These are phyloP conservation scores for Datisca glomerata DNA, from an alignment of 306 rosid species.

Conservation along the genomic window DNA sequence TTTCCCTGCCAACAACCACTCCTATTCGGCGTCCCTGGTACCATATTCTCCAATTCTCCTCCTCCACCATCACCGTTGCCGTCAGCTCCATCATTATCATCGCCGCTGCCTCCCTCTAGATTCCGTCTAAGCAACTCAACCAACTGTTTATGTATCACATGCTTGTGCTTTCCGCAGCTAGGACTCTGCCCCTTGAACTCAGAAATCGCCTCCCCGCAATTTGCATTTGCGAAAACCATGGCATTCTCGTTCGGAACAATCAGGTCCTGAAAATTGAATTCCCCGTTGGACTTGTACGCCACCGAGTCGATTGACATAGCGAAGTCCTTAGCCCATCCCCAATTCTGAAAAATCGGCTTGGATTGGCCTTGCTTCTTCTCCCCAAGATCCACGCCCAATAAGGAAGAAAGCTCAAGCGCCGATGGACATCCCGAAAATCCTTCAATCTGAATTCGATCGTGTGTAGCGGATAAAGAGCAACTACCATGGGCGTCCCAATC, in stretches of 20 bases:
- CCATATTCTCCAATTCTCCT: constrained; percentile 15
- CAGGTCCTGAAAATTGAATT: constrained; percentile 24
- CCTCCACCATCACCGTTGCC: constrained; percentile 8
- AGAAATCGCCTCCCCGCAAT: constrained; percentile 1
- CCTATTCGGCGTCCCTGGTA: constrained; percentile 14
- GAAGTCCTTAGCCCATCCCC: constrained; percentile 11
- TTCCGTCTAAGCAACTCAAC: constrained; percentile 40
- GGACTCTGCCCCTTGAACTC: constrained; percentile 16
- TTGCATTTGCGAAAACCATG: constrained; percentile 1
- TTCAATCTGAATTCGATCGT: constrained; percentile 28
- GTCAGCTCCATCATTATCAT: constrained; percentile 2
- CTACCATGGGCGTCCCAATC: constrained; percentile 48
- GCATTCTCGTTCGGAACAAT: constrained; percentile 32
- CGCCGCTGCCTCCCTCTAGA: constrained; percentile 1
- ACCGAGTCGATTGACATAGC: constrained; percentile 14
- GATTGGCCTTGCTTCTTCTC: constrained; percentile 12
- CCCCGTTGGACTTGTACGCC: constrained; percentile 9
- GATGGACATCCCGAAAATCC: constrained; percentile 58
- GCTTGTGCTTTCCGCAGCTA: constrained; percentile 38
- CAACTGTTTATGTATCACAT: constrained; percentile 44
- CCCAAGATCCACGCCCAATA: constrained; percentile 37
- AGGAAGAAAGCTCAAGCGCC: constrained; percentile 35
- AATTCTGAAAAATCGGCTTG: constrained; percentile 6
- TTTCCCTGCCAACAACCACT: constrained; percentile 15
- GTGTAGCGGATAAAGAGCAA: constrained; percentile 31